These are phyloP conservation scores for Jaenimonas drosophilae DNA, from an alignment of 208 protist species.

Conservation along the genomic window DNA sequence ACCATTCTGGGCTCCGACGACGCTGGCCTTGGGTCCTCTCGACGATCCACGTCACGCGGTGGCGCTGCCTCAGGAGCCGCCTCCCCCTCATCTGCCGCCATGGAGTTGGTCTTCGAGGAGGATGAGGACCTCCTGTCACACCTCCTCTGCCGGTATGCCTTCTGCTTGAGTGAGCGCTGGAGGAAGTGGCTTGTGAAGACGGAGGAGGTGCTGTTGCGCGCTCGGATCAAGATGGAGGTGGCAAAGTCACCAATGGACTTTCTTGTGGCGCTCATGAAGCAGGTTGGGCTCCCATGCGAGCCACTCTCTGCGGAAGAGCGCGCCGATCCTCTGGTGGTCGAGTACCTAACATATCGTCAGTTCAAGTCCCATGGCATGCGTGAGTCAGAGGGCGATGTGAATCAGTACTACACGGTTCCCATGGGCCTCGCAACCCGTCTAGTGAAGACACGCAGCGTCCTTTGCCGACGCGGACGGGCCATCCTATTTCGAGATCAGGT, in stretches of 20 bases:
- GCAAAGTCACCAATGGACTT: conserved; percentile 55
- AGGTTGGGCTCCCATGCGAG: conserved; percentile 62
- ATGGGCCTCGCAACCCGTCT: conserved; percentile 68
- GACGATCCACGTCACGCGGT: neutral
- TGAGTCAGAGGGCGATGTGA: conserved; percentile 21
- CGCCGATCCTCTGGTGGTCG: conserved; percentile 22
- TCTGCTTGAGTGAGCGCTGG: conserved; percentile 87
- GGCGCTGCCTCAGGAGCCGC: no score
- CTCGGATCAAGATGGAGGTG: conserved; percentile 55
- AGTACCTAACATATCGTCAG: conserved; percentile 57
- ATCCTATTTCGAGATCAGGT: conserved; percentile 76
- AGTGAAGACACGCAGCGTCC: conserved; percentile 51
- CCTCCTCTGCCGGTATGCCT: conserved; percentile 74
- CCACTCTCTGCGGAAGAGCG: conserved; percentile 34
- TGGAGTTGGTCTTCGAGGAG: conserved; percentile 43
- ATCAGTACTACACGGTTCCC: conserved; percentile 74
- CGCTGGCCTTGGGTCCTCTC: neutral
- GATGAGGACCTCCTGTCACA: conserved; percentile 81
- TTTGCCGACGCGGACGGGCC: conserved; percentile 52
- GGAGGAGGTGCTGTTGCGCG: conserved; percentile 79
- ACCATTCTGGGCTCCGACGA: conserved; percentile 16
- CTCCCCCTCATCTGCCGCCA: conserved; percentile 14
- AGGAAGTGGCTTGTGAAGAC: conserved; percentile 76
- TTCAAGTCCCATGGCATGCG: conserved; percentile 9
- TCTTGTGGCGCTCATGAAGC: conserved; percentile 55